Evolutionary conservation across 2,329 filamentous ascomycete species (phyloP).

Genomic region (Colletotrichum destructivum): DNA sequence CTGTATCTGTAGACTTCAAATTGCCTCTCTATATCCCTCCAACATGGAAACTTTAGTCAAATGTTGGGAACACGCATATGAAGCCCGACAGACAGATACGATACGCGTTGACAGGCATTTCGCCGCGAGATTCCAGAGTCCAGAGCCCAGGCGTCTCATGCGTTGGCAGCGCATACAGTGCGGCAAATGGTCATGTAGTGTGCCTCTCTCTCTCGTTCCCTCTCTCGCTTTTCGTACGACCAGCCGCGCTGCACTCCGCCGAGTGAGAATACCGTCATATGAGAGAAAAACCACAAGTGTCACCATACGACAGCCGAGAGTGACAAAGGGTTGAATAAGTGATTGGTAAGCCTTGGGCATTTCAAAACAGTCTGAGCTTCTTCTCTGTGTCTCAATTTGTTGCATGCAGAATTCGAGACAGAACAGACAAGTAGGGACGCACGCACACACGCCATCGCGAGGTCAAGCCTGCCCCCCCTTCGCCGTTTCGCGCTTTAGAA

Average conservation of each 20-base stretch:
- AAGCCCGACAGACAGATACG: too few relatives aligned
- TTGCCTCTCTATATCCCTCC: not conserved
- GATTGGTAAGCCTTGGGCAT: not conserved
- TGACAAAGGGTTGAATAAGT: not conserved
- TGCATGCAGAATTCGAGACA: conserved; percentile 2
- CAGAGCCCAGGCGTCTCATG: conserved; percentile 11
- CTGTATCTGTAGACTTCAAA: too few relatives aligned
- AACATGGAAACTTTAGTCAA: not conserved
- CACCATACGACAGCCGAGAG: not conserved
- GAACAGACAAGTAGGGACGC: conserved; percentile 5
- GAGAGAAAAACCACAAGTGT: not conserved
- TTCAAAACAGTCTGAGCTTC: not conserved
- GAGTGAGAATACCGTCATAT: too few relatives aligned
- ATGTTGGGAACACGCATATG: not conserved
- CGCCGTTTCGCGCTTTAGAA: conserved; percentile 13
- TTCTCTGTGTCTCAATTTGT: not conserved
- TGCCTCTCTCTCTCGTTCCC: conserved; percentile 6
- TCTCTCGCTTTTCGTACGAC: not conserved
- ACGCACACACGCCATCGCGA: not conserved
- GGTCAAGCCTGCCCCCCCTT: conserved; percentile 7
- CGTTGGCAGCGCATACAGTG: conserved; percentile 21
- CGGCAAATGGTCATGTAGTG: conserved; percentile 6
- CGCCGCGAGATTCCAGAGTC: too few relatives aligned
- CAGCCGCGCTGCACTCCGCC: not conserved
- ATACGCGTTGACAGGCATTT: not conserved